These are phyloP conservation scores for Pseudocercospora eumusae DNA, from an alignment of 2,329 filamentous ascomycete species.

Conservation along the genomic window DNA sequence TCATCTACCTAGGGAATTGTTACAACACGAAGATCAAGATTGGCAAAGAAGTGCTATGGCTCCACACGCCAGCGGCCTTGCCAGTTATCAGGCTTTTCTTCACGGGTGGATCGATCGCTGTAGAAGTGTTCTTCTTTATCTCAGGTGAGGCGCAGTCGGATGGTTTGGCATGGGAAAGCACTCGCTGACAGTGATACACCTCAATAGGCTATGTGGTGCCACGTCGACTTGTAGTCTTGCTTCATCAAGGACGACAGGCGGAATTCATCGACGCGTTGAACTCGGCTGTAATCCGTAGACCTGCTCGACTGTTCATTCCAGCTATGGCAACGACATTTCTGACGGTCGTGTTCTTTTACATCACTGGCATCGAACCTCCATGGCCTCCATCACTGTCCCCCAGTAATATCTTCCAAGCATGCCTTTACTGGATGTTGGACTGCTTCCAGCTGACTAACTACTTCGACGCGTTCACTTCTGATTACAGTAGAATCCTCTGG, in stretches of 20 bases:
- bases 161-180: neutral
- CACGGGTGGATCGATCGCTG: slow-evolving; percentile 61
- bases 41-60: neutral
- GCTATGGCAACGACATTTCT: slow-evolving; percentile 57
- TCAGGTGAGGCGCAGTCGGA: slow-evolving; percentile 37
- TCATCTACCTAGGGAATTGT: slow-evolving; percentile 2
- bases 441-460: slow-evolving; percentile 53
- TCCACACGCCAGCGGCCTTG: slow-evolving; percentile 42
- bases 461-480: slow-evolving; percentile 18
- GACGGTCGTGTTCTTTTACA: slow-evolving; percentile 56
- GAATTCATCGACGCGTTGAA: slow-evolving; percentile 46
- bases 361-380: slow-evolving; percentile 39
- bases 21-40: slow-evolving; percentile 1
- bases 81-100: slow-evolving; percentile 47
- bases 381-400: slow-evolving; percentile 33
- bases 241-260: slow-evolving; percentile 36
- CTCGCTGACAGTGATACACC: neutral
- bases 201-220: slow-evolving; percentile 50
- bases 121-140: slow-evolving; percentile 53
- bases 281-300: slow-evolving; percentile 53
- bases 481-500: slow-evolving; percentile 46
- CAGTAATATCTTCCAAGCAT: slow-evolving; percentile 49
- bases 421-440: slow-evolving; percentile 54
- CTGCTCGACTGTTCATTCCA: slow-evolving; percentile 51
- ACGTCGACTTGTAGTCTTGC: slow-evolving; percentile 43